Conservation (phyloP, 2,329 filamentous ascomycete species). For the Colletotrichum sp. region DNA sequence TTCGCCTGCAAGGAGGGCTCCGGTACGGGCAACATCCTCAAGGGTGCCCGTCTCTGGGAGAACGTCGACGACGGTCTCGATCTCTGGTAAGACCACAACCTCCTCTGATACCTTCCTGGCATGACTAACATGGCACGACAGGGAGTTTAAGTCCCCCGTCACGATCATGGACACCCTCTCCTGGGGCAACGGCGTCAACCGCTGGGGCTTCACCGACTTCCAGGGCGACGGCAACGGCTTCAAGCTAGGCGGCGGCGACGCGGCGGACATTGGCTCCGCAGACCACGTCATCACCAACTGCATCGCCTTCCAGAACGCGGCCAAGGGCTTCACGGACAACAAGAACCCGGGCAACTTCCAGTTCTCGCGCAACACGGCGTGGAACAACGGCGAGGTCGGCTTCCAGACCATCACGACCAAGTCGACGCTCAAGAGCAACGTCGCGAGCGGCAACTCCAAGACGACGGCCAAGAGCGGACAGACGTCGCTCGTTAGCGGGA, state of each 20-base stretch:
- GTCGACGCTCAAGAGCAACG: slow-evolving; percentile 41
- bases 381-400: slow-evolving; percentile 47
- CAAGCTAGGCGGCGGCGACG: slow-evolving; percentile 47
- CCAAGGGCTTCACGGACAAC: slow-evolving; percentile 53
- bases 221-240: slow-evolving; percentile 53
- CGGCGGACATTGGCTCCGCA: slow-evolving; percentile 38
- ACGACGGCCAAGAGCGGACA: slow-evolving; percentile 25
- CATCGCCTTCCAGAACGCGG: slow-evolving; percentile 48
- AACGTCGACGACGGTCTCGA: slow-evolving; percentile 53
- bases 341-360: slow-evolving; percentile 44
- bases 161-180: slow-evolving; percentile 49
- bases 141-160: slow-evolving; percentile 42
- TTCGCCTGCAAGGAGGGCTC: slow-evolving; percentile 52
- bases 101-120: neutral
- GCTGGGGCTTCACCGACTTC: slow-evolving; percentile 47
- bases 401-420: slow-evolving; percentile 40
- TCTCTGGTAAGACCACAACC: slow-evolving; percentile 15
- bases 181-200: slow-evolving; percentile 52
- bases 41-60: slow-evolving; percentile 52
- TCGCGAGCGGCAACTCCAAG: slow-evolving; percentile 38
- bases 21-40: slow-evolving; percentile 49
- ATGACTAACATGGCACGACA: neutral
- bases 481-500: slow-evolving; percentile 27
- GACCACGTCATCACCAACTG: slow-evolving; percentile 49
- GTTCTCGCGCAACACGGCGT: slow-evolving; percentile 49